phyloP scores from a whole-genome alignment of 2,329 filamentous ascomycete species.

The Pseudogymnoascus sp. region DNA sequence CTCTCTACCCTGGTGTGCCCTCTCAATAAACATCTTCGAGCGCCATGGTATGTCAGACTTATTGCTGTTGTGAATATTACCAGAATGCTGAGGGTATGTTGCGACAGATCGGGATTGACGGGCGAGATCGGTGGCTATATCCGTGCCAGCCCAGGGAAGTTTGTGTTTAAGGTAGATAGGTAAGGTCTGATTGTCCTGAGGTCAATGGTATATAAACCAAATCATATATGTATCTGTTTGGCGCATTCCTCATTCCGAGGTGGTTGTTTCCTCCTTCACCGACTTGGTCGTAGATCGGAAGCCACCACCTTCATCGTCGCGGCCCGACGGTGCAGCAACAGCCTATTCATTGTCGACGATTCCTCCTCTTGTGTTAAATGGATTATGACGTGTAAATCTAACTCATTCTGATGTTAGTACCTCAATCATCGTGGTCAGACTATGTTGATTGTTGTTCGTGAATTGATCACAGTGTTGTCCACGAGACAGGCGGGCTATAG shows the following conservation, averaged over 20 bases:
- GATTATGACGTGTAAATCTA: background rate
- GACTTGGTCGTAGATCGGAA: background rate
- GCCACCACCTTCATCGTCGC: background rate
- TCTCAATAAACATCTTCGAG: background rate
- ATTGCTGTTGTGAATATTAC: background rate
- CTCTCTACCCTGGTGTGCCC: background rate
- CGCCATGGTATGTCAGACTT: background rate
- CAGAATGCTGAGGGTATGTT: background rate
- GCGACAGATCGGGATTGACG: background rate
- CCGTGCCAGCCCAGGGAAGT: background rate
- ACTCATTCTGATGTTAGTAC: background rate
- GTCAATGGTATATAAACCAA: background rate
- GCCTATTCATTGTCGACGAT: background rate
- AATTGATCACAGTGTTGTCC: background rate
- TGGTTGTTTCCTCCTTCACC: background rate
- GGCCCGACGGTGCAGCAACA: background rate
- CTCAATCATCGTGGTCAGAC: background rate
- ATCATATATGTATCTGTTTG: background rate
- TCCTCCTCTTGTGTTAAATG: background rate
- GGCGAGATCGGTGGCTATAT: background rate
- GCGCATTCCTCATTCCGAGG: background rate
- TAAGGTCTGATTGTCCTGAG: background rate
- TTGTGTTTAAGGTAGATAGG: background rate
- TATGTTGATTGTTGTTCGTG: slow-evolving; percentile 3
- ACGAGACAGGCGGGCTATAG: background rate